These are phyloP conservation scores for Diatrype stigma DNA, from an alignment of 2,329 filamentous ascomycete species.

Conservation along the genomic window DNA sequence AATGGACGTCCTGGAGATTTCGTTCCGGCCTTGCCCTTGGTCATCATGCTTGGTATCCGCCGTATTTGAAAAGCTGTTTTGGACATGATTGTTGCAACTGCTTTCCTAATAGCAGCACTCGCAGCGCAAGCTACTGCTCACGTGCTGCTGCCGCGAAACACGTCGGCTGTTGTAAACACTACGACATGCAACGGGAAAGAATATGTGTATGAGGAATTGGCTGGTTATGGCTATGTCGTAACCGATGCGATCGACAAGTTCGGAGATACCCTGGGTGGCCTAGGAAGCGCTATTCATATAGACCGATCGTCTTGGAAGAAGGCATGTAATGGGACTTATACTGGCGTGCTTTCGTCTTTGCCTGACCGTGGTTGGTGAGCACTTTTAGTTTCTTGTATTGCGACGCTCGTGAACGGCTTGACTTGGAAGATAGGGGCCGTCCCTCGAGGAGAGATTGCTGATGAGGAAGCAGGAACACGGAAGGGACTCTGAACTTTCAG, in stretches of 20 bases:
- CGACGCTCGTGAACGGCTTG: background rate
- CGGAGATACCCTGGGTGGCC: conserved; percentile 64
- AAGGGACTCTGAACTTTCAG: conserved; percentile 66
- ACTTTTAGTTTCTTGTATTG: too few relatives aligned
- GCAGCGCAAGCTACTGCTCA: background rate
- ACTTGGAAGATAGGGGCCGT: conserved; percentile 11
- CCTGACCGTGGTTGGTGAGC: conserved; percentile 64
- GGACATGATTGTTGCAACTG: background rate
- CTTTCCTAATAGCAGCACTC: background rate
- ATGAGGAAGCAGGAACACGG: conserved; percentile 51
- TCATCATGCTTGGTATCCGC: background rate
- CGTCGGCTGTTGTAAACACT: conserved; percentile 15
- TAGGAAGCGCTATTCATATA: conserved; percentile 63
- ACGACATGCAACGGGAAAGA: conserved; percentile 53
- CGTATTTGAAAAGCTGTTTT: background rate
- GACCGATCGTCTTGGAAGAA: conserved; percentile 51
- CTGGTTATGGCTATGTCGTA: conserved; percentile 60
- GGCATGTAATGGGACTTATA: conserved; percentile 47
- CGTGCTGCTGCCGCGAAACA: background rate
- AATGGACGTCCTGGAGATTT: too few relatives aligned
- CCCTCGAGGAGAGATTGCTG: background rate
- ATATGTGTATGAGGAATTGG: conserved; percentile 64
- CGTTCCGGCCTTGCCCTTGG: too few relatives aligned
- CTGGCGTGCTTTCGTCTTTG: conserved; percentile 57
- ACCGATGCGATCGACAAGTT: conserved; percentile 59